Evolutionary conservation across 805 yeast genomes (phyloP), one percentile per base, ranked within the genome.

Genomic region (Pichia occidentalis): DNA sequence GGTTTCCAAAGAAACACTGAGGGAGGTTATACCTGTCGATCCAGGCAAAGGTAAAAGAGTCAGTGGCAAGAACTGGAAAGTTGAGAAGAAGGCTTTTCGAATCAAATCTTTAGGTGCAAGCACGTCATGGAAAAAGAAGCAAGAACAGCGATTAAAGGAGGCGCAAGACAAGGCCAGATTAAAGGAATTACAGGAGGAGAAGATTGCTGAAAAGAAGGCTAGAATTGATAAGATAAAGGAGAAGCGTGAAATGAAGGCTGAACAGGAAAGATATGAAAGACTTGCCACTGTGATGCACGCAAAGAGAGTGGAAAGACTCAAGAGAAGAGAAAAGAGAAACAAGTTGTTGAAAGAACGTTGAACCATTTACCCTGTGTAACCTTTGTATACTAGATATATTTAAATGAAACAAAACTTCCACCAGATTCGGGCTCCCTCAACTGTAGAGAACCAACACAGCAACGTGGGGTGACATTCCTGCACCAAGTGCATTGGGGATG

Each of bases 261-360:
- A 90, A 60, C 77, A 76, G 60, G 97, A 90, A 58, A 75, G 98
- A 52, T 85, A 79, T 55, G 95, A 83, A 53, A 69, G 68, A 54
- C 58, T 90, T 56, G 92, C 95, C 10, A 71, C 75, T 40, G 85
- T 82, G 62, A 85, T 90, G 95, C 90, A 86, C 57, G 82, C 82
- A 29, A 88, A 87, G 78, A 83, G 77, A 67, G 84, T 87, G 28
- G 97, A 87, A 47, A 75, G 98, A 63, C 59, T 90, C 64, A 80
- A 83, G 65, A 80, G 82, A 67, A 79, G 82, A 56, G 98, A 90
- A 58, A 90, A 90, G 81, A 80, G 97, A 65, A 90, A 88, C 67
- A 90, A 90, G 65, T 67, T 87, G 53, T 77, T 88, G 58, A 86
- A 80, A 59, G 97, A 88, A 56, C 95, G 97, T 48, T 58, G 45